Percentiles rank a stretch among this genome's conserved stretches.
Evolutionary conservation across 1,139 yeast genomes (phyloP).

Genomic region (Pichia sp.): DNA sequence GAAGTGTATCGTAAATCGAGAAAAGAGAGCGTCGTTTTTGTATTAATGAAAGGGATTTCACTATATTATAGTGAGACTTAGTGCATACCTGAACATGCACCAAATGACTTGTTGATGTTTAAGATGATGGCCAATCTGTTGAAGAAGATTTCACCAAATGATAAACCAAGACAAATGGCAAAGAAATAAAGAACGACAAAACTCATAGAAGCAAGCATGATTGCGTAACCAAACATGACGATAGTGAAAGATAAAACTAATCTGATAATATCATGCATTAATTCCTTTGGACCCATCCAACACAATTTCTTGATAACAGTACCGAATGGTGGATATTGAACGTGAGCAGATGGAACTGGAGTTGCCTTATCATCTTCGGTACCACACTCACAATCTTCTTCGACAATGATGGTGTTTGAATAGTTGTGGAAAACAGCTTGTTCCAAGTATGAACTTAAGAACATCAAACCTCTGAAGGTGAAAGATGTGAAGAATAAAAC

Average conservation of each 20-base stretch:
- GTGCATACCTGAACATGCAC: slow-evolving; percentile 28
- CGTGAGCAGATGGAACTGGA: background rate
- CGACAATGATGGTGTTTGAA: slow-evolving; percentile 28
- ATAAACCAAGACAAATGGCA: slow-evolving; percentile 66
- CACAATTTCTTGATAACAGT: slow-evolving; percentile 38
- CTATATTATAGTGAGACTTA: slow-evolving; percentile 11
- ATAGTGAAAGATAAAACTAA: slow-evolving; percentile 55
- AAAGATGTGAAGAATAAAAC: slow-evolving; percentile 58
- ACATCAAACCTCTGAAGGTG: slow-evolving; percentile 56
- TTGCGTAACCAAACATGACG: slow-evolving; percentile 63
- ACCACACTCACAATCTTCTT: slow-evolving; percentile 30
- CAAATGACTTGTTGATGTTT: slow-evolving; percentile 33
- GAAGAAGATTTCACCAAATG: slow-evolving; percentile 66
- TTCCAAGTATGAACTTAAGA: slow-evolving; percentile 60
- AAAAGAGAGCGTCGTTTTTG: too few relatives aligned
- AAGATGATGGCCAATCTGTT: slow-evolving; percentile 49
- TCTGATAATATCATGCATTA: slow-evolving; percentile 53
- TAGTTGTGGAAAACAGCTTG: slow-evolving; percentile 54
- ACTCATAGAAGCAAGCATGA: slow-evolving; percentile 81
- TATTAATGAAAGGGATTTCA: too few relatives aligned
- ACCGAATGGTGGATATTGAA: slow-evolving; percentile 15
- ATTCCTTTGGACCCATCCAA: slow-evolving; percentile 38
- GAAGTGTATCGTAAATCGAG: too few relatives aligned
- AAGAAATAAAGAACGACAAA: slow-evolving; percentile 64
- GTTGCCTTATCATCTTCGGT: slow-evolving; percentile 19